Percentiles rank a stretch among this genome's conserved stretches.
Evolutionary conservation across 495 filamentous ascomycete genomes (phyloP).

Genomic region (Coniosporium apollinis): DNA sequence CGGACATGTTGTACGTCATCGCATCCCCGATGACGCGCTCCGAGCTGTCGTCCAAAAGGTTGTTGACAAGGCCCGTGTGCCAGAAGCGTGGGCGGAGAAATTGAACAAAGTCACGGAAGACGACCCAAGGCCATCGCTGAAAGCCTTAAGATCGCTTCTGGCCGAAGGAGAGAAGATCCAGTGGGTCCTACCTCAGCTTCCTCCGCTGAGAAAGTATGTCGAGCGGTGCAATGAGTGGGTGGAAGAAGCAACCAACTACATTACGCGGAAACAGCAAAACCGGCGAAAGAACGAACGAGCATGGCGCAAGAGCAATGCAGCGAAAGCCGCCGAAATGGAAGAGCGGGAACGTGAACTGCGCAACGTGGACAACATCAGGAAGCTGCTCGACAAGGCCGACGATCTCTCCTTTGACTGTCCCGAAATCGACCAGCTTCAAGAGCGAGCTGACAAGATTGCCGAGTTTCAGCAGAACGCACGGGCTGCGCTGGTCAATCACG

Average conservation of each 20-base stretch:
- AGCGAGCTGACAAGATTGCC: constrained; percentile 74
- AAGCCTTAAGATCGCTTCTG: constrained; percentile 66
- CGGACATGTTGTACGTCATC: constrained; percentile 53
- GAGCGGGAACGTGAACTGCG: constrained; percentile 79
- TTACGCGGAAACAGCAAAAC: constrained; percentile 94
- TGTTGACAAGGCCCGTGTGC: constrained; percentile 67
- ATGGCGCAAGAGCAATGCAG: constrained; percentile 54
- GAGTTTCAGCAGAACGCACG: constrained; percentile 70
- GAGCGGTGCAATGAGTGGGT: constrained; percentile 96
- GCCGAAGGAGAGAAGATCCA: constrained; percentile 95
- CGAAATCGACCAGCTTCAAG: constrained; percentile 73
- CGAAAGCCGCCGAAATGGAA: constrained; percentile 66
- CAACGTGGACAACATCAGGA: constrained; percentile 76
- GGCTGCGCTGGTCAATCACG: constrained; percentile 44
- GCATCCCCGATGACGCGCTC: constrained; percentile 57
- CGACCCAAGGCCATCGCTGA: constrained; percentile 67
- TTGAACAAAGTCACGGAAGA: constrained; percentile 69
- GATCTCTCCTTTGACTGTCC: constrained; percentile 86
- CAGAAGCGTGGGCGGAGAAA: constrained; percentile 83
- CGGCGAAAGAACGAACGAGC: constrained; percentile 91
- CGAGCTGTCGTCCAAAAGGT: constrained; percentile 52
- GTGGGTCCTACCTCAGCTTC: constrained; percentile 73
- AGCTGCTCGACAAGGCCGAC: constrained; percentile 69
- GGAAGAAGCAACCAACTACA: constrained; percentile 93
- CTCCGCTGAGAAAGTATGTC: constrained; percentile 72